Evolutionary conservation across 306 rosid genomes (phyloP), one percentile per base, ranked within the genome.

Genomic region (Myrica gale): DNA sequence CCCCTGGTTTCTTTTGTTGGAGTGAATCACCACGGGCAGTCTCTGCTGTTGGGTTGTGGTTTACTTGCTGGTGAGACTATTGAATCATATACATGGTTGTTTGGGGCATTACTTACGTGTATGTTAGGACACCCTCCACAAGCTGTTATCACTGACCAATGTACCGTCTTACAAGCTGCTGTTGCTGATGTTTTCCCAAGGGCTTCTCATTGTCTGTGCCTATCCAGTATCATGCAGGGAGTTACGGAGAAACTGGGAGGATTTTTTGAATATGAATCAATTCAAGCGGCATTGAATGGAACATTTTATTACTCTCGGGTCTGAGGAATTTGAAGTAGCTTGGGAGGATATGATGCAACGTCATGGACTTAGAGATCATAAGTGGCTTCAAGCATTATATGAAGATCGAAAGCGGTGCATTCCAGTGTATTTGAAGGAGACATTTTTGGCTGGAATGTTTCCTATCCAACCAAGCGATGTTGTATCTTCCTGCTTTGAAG

Each of bases 71-170:
- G 86, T 55, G 86, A 74, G 67, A 80, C 91, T 7, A 45, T 79
- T 76, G 95, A 91, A 75, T 88, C 97, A 71, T 89, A 86, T 66
- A 88, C 90, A 0, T 91, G 95, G 95, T 79, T 88, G 75, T 86
- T 88, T 46, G 82, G 92, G 84, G 95, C 92, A 50, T 89, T 90
- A 90, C 90, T 91, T 68, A 89, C 97, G 1, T 84, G 89, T 84
- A 65, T 80, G 54, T 62, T 87, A 70, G 97, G 97, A 74, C 88
- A 91, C 68, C 89, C 97, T 71, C 94, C 94, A 15, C 92, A 85
- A 82, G 88, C 80, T 68, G 82, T 91, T 80, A 80, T 91, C 71
- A 82, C 89, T 6, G 74, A 80, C 50, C 89, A 80, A 51, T 86
- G 83, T 74, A 71, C 45, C 53, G 57, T 69, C 48, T 74, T 91